These are phyloP conservation scores for Pachyrhizus erosus DNA, from an alignment of 306 rosid species.

Conservation along the genomic window DNA sequence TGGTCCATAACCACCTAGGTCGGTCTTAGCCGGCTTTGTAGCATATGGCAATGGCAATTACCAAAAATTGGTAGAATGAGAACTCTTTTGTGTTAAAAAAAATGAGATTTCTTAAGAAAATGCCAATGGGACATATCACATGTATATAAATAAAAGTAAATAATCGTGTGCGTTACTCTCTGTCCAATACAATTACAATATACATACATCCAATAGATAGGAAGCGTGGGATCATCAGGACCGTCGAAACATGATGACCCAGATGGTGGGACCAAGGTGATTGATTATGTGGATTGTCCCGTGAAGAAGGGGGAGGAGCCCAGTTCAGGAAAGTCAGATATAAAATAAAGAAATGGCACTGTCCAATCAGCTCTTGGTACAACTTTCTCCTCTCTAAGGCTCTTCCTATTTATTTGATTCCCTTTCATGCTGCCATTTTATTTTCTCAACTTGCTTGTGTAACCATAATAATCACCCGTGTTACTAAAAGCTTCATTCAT, in stretches of 20 bases:
- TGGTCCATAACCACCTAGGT: constrained; percentile 42
- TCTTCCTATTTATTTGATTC: constrained; percentile 78
- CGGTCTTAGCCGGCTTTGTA: constrained; percentile 39
- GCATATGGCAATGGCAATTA: constrained; percentile 1
- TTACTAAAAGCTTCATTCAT: not conserved
- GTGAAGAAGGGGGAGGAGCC: constrained; percentile 41
- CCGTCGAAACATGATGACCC: constrained; percentile 50
- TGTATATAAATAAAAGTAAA: no score
- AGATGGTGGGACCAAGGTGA: constrained; percentile 40
- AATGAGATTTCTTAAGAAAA: constrained; percentile 5
- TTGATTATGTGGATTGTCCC: constrained; percentile 49
- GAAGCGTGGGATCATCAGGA: constrained; percentile 38
- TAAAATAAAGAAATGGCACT: constrained; percentile 28
- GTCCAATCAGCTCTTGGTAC: constrained; percentile 53
- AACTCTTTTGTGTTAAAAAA: not conserved
- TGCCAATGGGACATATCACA: not conserved
- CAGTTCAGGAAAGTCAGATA: constrained; percentile 39
- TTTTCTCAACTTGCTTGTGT: constrained; percentile 55
- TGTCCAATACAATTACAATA: no score
- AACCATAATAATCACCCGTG: constrained; percentile 1
- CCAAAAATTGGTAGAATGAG: constrained; percentile 8
- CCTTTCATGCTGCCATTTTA: constrained; percentile 71
- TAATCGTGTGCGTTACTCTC: constrained; percentile 8
- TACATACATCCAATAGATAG: constrained; percentile 28
- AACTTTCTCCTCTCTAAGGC: constrained; percentile 48